These are phyloP conservation scores for Candida piceae DNA, from an alignment of 805 yeast species.

Conservation along the genomic window DNA sequence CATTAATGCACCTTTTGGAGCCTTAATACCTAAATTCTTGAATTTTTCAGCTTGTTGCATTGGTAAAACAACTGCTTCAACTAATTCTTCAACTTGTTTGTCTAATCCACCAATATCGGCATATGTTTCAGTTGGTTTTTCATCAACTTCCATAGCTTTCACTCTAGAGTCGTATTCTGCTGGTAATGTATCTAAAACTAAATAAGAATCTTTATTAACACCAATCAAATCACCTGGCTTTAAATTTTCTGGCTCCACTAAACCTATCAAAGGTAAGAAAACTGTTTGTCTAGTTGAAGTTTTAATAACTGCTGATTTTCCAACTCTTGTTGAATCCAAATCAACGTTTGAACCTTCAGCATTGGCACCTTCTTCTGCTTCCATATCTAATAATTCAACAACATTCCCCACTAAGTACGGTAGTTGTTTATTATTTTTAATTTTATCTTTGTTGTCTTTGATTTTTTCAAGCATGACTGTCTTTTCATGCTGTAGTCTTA, in stretches of 20 bases:
- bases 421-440: constrained; percentile 89
- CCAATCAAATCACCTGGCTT: constrained; percentile 98
- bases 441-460: constrained; percentile 93
- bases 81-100: constrained; percentile 96
- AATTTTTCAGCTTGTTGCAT: constrained; percentile 98
- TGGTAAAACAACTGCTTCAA: constrained; percentile 97
- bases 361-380: constrained; percentile 73
- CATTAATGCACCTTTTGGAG: constrained; percentile 98
- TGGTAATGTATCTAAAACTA: constrained; percentile 89
- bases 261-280: constrained; percentile 89
- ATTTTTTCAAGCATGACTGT: constrained; percentile 89
- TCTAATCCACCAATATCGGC: constrained; percentile 98
- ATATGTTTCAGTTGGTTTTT: constrained; percentile 95
- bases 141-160: constrained; percentile 98
- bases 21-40: constrained; percentile 88
- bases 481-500: constrained; percentile 87
- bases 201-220: constrained; percentile 93
- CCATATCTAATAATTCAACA: constrained; percentile 87
- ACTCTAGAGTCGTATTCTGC: constrained; percentile 97
- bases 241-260: constrained; percentile 85
- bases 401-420: constrained; percentile 97
- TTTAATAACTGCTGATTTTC: constrained; percentile 97
- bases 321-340: constrained; percentile 82
- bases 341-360: constrained; percentile 96
- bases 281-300: constrained; percentile 98